These are phyloP conservation scores for Ammopiptanthus mongolicus DNA, from an alignment of 306 rosid genomes.

Conservation along the genomic window DNA sequence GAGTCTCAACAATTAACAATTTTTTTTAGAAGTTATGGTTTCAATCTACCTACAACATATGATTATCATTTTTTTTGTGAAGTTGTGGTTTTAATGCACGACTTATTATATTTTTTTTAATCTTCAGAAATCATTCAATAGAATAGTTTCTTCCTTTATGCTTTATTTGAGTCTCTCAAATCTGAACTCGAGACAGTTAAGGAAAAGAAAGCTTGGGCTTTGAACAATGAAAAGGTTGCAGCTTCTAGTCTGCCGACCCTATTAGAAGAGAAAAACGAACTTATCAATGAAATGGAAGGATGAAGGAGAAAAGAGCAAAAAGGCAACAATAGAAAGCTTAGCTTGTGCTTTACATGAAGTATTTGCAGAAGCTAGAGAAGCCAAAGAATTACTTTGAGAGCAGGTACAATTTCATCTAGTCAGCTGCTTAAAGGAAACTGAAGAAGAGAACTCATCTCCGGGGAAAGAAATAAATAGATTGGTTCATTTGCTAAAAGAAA, in stretches of 20 bases:
- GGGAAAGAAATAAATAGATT: slow-evolving; percentile 73
- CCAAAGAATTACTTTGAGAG: slow-evolving; percentile 57
- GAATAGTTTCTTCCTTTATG: no score
- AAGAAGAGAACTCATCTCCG: slow-evolving; percentile 49
- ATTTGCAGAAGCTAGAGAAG: slow-evolving; percentile 81
- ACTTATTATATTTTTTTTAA: no score
- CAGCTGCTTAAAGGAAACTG: slow-evolving; percentile 57
- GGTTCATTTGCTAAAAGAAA: slow-evolving; percentile 59
- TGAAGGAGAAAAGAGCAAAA: slow-evolving; percentile 91
- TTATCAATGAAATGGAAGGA: slow-evolving; percentile 72
- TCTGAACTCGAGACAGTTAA: slow-evolving; percentile 56
- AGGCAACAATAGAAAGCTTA: slow-evolving; percentile 99
- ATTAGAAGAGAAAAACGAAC: slow-evolving; percentile 81
- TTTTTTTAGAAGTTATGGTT: no score
- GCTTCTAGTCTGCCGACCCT: slow-evolving; percentile 82
- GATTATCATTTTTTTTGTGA: no score
- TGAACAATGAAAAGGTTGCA: slow-evolving; percentile 75
- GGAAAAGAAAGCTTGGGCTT: slow-evolving; percentile 83
- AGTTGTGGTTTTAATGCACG: no score
- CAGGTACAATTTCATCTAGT: slow-evolving; percentile 64
- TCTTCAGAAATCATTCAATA: no score
- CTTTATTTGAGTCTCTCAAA: slow-evolving; percentile 51
- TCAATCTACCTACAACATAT: no score
- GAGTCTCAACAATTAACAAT: no score
- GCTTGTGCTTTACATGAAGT: slow-evolving; percentile 96